Evolutionary conservation across 106 monocot genomes (phyloP).

Genomic region (Dioscorea alata): DNA sequence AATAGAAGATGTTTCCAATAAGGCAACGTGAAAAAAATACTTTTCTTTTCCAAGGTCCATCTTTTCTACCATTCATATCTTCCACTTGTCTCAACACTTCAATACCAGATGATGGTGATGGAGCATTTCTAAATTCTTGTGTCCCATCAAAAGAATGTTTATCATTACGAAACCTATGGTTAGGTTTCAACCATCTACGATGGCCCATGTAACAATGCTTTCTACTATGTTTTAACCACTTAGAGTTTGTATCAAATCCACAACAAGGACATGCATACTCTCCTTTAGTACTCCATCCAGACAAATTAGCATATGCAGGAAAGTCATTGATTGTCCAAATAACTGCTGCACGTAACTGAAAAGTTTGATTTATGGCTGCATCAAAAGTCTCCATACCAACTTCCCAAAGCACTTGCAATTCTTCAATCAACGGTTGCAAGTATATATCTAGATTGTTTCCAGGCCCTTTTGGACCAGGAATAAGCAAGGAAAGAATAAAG

Average conservation of each 20-base stretch:
- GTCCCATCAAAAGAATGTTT: slow-evolving; percentile 9
- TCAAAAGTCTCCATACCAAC: slow-evolving; percentile 10
- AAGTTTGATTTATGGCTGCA: slow-evolving; percentile 3
- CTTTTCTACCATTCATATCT: not conserved
- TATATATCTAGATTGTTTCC: slow-evolving; percentile 22
- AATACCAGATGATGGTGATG: not conserved
- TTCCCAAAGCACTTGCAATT: slow-evolving; percentile 8
- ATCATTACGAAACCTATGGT: not conserved
- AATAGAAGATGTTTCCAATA: not conserved
- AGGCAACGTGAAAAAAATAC: not conserved
- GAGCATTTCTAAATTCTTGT: not conserved
- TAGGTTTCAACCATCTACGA: slow-evolving; percentile 2
- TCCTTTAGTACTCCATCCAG: slow-evolving; percentile 24
- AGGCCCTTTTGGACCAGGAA: slow-evolving; percentile 6
- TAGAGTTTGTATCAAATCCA: slow-evolving; percentile 3
- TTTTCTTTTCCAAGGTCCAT: slow-evolving; percentile 1
- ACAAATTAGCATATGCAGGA: slow-evolving; percentile 15
- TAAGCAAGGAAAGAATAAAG: slow-evolving; percentile 9
- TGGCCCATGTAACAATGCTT: slow-evolving; percentile 26
- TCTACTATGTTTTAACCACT: not conserved
- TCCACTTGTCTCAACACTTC: not conserved
- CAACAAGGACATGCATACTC: slow-evolving; percentile 6
- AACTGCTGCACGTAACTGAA: slow-evolving; percentile 12
- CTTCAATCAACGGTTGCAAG: slow-evolving; percentile 13
- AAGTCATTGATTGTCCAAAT: slow-evolving; percentile 26